Evolutionary conservation across 2,329 filamentous ascomycete species (phyloP).

Genomic region (Hypoxylon sp.): DNA sequence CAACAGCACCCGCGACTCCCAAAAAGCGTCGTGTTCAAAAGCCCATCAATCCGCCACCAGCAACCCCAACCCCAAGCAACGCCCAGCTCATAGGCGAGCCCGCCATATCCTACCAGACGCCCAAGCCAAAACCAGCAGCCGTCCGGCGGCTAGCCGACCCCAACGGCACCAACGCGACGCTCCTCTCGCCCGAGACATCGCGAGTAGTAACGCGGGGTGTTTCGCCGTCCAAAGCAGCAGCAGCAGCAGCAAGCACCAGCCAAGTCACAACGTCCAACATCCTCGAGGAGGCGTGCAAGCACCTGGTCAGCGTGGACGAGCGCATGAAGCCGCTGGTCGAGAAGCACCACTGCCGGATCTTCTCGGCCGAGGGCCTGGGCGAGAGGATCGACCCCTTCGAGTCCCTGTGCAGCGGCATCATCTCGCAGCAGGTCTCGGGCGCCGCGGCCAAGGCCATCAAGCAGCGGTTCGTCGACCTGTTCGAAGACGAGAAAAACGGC

Average conservation of each 20-base stretch:
- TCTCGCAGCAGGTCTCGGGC: conserved; percentile 95
- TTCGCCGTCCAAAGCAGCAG: conserved; percentile 56
- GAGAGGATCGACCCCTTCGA: conserved; percentile 91
- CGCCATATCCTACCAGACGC: conserved; percentile 36
- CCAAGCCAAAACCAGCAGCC: conserved; percentile 52
- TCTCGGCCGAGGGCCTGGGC: conserved; percentile 81
- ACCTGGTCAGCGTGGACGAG: conserved; percentile 77
- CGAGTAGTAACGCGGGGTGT: conserved; percentile 60
- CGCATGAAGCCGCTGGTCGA: conserved; percentile 77
- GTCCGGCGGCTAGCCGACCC: conserved; percentile 68
- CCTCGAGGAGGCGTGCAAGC: conserved; percentile 76
- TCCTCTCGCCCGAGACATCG: conserved; percentile 76
- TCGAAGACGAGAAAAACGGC: too few relatives aligned
- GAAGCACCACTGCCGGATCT: conserved; percentile 78
- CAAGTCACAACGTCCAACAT: conserved; percentile 68
- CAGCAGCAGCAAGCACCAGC: too few relatives aligned
- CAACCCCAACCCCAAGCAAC: conserved; percentile 59
- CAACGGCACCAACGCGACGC: conserved; percentile 71
- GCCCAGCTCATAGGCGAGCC: conserved; percentile 52
- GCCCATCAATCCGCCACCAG: conserved; percentile 48
- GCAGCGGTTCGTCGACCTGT: conserved; percentile 80
- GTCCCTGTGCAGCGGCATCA: conserved; percentile 84
- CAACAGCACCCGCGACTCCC: conserved; percentile 43
- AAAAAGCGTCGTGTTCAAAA: conserved; percentile 42
- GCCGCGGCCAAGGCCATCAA: conserved; percentile 91